Evolutionary conservation across 2,329 filamentous ascomycete species (phyloP).

Genomic region (Penicillium sp.): DNA sequence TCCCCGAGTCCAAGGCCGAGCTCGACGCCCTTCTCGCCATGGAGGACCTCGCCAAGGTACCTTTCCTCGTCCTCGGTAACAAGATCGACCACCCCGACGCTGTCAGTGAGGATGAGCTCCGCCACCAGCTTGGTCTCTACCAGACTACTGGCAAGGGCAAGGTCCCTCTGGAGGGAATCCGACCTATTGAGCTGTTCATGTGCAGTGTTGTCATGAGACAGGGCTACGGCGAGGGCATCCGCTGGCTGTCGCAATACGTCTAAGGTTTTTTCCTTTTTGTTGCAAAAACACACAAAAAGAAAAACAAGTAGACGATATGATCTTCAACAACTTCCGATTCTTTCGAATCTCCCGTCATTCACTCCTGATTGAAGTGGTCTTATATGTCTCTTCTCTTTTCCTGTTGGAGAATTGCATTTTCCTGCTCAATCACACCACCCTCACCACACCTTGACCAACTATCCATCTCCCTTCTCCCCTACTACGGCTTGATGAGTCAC

Average conservation of each 20-base stretch:
- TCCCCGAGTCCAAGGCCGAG: slow-evolving; percentile 93
- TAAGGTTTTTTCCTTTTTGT: slow-evolving; percentile 52
- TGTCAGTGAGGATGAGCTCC: slow-evolving; percentile 91
- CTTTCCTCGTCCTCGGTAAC: slow-evolving; percentile 95
- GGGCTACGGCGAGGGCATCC: slow-evolving; percentile 88
- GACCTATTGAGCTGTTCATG: slow-evolving; percentile 98
- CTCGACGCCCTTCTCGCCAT: slow-evolving; percentile 93
- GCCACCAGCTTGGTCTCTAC: slow-evolving; percentile 89
- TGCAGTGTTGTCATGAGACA: slow-evolving; percentile 98
- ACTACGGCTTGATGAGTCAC: slow-evolving; percentile 12
- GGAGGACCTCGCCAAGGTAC: slow-evolving; percentile 95
- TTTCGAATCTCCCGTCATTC: neutral
- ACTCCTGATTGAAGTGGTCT: neutral
- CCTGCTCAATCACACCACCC: neutral
- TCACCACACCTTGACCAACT: neutral
- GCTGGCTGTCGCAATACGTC: slow-evolving; percentile 92
- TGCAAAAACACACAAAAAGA: neutral
- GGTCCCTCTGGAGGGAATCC: slow-evolving; percentile 86
- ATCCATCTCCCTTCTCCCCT: neutral
- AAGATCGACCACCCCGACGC: slow-evolving; percentile 99
- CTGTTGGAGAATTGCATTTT: neutral
- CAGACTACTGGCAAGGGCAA: slow-evolving; percentile 97
- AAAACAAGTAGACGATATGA: neutral
- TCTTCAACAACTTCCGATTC: neutral
- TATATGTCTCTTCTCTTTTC: too few relatives aligned